Evolutionary conservation across 495 filamentous ascomycete species (phyloP), one percentile per base, ranked within the genome.

Genomic region (Collariella sp.): DNA sequence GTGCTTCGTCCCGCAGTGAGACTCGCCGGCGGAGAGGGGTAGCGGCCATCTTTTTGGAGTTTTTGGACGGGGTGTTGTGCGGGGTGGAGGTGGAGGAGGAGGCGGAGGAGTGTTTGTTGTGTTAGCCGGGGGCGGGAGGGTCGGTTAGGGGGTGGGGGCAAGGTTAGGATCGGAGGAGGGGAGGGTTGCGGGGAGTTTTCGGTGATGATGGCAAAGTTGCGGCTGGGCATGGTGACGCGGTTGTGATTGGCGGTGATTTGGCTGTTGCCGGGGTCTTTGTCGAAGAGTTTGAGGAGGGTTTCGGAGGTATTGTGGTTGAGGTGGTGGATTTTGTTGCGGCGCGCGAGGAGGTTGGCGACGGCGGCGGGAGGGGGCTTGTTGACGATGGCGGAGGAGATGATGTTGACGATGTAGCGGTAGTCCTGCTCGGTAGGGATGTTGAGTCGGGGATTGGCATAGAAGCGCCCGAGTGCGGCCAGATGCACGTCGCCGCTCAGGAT

Each of bases 401-500:
- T 71, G 57, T 84, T 82, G 16, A 85, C 86, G 81, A 97, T 97
- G 66, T 98, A 98, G 52, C 93, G 82, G 69, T 89, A 88, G 68
- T 98, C 93, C 39, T 80, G 79, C 66, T 96, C 87, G 58, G 89
- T 89, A 15, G 86, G 70, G 38, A 96, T 72, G 20, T 81, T 77
- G 31, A 93, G 73, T 58, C 85, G 86, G 2, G 87, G 83, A 59
- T 89, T 94, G 1, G 89, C 91, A 67, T 90, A 96, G 75, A 98
- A 96, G 58, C 94, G 88, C 2, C 94, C 93, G 24, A 96, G 78
- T 1, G 90, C 93, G 5, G 85, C 91, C 11, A 98, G 76, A 68
- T 97, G 91, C 13, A 97, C 93, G 71, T 98, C 94, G 49, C 93
- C 94, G 35, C 89, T 79, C 7, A 97, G 79, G 60, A 96, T 94